Base-by-base conservation (phyloP, 2,329 filamentous ascomycete species). In the Ophiostoma sp. region DNA sequence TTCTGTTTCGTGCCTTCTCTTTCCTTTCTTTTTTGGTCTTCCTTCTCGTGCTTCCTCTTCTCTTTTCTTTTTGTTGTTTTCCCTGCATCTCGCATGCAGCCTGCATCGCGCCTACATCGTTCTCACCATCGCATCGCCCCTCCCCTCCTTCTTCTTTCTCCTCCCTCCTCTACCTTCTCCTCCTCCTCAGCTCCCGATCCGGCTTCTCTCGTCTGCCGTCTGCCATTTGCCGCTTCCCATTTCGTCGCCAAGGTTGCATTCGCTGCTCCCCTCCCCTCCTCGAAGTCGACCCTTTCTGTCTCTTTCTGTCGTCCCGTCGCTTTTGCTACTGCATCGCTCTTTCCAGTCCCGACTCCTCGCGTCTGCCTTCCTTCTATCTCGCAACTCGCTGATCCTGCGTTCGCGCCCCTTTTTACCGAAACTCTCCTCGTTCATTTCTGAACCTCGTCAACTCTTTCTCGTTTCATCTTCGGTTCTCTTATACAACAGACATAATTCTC, bases 181-280 rank as follows among this genome's bases (percentile, higher is more conserved):
- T 28, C 9, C 25, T n/a, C 48, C 50, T 52, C 50, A 9, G 17
- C 50, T 25, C 36, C 42, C 63, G 22, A 68, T 68, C 25, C 15
- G 42, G 63, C 25, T 50, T 50, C 15, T 50, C 42, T 68, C 42
- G 63, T 48, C 39, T 33, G 19, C 39, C 17, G 25, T 68, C 42
- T 50, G 25, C 63, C 25, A 17, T 45, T 48, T 48, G 64, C 64
- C 39, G 42, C 42, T 31, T 68, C 64, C 64, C 42, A 48, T 68
- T 68, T 50, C 42, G 9, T 19, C 42, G 22, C 22, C 64, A 68
- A 33, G 64, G 64, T 68, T 68, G 64, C 25, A 50, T 15, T 57
- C 61, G 61, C 31, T 33, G 11, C 17, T 42, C 4, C 45, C 28
- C 19, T 19, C 48, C 48, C 25, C 63, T 25, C 42, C 42, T 22